Evolutionary conservation across 768 basidiomycete genomes (phyloP), one percentile per base, ranked within the genome.

Genomic region (Agrocybe praecox): DNA sequence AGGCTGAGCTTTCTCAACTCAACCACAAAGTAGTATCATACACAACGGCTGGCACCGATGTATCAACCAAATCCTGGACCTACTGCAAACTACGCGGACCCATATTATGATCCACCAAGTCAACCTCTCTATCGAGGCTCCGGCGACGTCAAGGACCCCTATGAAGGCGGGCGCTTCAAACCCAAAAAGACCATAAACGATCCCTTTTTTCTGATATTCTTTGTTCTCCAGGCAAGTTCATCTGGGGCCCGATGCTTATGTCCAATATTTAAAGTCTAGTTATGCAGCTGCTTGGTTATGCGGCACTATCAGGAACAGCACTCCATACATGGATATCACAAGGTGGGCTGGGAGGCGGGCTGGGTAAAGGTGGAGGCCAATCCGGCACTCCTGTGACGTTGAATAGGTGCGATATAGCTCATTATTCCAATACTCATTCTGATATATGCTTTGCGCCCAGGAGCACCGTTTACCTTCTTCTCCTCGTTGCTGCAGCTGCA

Each of bases 391-490:
- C 73, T 18, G 74, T 90, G 3, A 89, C 89, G 1, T 74, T 93
- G 52, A 86, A 94, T 72, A 75, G 79, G 88, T 86, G 29, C 33
- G 47, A 58, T 15, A 22, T 26, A 12, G 19, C 19, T 9, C 18
- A 44, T n/a, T 1, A 17, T 12, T 52, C 14, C 14, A 6, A 42
- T 17, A 29, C 45, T 34, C 9, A 24, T 40, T 36, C 44, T 52
- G 50, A 59, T 52, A 33, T 22, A 19, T 6, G 40, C n/a, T 42
- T 6, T 14, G 21, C 12, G 19, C 54, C 19, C 56, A 89, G 89
- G 68, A 86, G 86, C 62, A 87, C 91, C 0, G 85, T 86, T 2
- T 90, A 87, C 64, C 82, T 94, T n/a, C 74, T 93, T 9, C 79
- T 93, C 24, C 75, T 94, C 43, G 84, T 91, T 43, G 84, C 87